Percentiles rank a stretch among this genome's conserved stretches.
Evolutionary conservation across 768 basidiomycete genomes (phyloP).

Genomic region (Mycena polygramma): DNA sequence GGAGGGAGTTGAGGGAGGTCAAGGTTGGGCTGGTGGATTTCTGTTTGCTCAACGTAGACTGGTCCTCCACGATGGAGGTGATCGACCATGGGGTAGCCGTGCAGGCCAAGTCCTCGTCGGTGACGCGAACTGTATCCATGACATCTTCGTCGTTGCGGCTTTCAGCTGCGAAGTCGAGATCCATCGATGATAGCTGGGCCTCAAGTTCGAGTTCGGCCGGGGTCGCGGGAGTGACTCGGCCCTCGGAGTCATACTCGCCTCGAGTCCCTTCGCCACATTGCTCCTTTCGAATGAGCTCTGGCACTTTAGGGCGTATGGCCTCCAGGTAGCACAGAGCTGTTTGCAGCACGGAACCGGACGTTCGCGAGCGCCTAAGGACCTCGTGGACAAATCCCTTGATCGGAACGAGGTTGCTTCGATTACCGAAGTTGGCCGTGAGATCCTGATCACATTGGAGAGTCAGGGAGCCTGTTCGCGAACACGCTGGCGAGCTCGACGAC

Average conservation of each 20-base stretch:
- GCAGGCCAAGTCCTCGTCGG: conserved; percentile 44
- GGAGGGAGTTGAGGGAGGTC: conserved; percentile 55
- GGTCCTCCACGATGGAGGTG: conserved; percentile 21
- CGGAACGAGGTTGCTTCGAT: conserved; percentile 62
- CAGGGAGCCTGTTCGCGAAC: conserved; percentile 38
- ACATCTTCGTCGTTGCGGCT: conserved; percentile 41
- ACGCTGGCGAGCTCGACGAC: conserved; percentile 47
- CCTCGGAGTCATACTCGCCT: conserved; percentile 56
- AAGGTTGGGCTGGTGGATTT: conserved; percentile 30
- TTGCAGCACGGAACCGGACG: conserved; percentile 86
- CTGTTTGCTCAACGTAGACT: conserved; percentile 21
- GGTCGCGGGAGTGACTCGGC: conserved; percentile 58
- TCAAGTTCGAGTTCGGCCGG: conserved; percentile 59
- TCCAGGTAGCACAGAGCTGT: conserved; percentile 91
- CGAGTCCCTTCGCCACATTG: conserved; percentile 57
- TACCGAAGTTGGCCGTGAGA: conserved; percentile 33
- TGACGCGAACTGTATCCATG: conserved; percentile 61
- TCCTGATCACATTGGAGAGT: conserved; percentile 40
- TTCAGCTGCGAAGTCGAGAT: conserved; percentile 35
- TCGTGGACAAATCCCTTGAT: conserved; percentile 89
- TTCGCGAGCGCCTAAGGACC: conserved; percentile 87
- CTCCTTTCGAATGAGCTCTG: conserved; percentile 70
- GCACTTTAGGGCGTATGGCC: conserved; percentile 79
- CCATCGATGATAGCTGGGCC: conserved; percentile 45
- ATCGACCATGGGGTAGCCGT: conserved; percentile 30